phyloP scores from a whole-genome alignment of 2,329 filamentous ascomycete species.

The Fusarium coicis region DNA sequence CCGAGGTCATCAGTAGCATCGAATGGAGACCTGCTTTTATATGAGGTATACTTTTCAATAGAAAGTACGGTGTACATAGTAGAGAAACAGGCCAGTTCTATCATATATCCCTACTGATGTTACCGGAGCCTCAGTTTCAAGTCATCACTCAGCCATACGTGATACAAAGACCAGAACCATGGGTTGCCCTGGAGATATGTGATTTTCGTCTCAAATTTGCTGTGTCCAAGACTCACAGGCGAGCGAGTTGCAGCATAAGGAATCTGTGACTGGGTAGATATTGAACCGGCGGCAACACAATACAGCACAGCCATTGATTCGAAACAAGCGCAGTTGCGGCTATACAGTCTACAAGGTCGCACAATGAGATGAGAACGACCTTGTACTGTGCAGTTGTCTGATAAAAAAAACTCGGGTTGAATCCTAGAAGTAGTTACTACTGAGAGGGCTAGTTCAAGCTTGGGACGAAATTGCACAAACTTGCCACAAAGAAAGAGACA shows the following conservation, averaged over 20 bases:
- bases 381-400: background rate
- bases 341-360: background rate
- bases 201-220: slow-evolving; percentile 13
- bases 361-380: background rate
- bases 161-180: slow-evolving; percentile 8
- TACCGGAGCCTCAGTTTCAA: slow-evolving; percentile 11
- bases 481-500: background rate
- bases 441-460: background rate
- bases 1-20: background rate
- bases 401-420: background rate
- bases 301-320: slow-evolving; percentile 7
- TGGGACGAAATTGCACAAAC: background rate
- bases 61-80: background rate
- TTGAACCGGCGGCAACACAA: slow-evolving; percentile 10
- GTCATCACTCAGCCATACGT: slow-evolving; percentile 16
- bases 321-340: slow-evolving; percentile 41
- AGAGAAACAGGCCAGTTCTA: slow-evolving; percentile 3
- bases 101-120: slow-evolving; percentile 21
- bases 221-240: slow-evolving; percentile 3
- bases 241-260: slow-evolving; percentile 4
- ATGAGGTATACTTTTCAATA: background rate
- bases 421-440: background rate
- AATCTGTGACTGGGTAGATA: slow-evolving; percentile 10
- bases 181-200: background rate
- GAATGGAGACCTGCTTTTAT: background rate